A percentile compares a stretch with the other conserved stretches of the same genome.
Evolutionary conservation across 768 basidiomycete genomes (phyloP).

Genomic region (Pleurotus platypus): DNA sequence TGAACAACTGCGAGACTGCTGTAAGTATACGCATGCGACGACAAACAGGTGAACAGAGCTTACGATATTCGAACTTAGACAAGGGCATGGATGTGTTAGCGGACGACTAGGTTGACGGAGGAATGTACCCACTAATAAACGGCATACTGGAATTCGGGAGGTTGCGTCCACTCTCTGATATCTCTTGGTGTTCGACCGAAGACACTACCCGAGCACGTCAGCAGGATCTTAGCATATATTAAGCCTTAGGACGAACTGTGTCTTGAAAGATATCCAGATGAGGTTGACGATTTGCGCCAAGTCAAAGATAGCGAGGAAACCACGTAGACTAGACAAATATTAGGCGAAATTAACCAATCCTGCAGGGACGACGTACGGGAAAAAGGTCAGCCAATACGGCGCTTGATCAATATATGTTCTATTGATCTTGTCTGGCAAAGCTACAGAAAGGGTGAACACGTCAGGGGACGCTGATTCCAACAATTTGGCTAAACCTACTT

Average conservation of each 20-base stretch:
- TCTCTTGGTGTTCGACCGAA: slow-evolving; percentile 90
- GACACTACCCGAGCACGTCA: slow-evolving; percentile 34
- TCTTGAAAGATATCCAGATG: slow-evolving; percentile 78
- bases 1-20: slow-evolving; percentile 55
- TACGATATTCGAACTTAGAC: slow-evolving; percentile 54
- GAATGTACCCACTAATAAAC: slow-evolving; percentile 66
- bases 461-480: neutral
- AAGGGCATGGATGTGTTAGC: neutral
- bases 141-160: slow-evolving; percentile 84
- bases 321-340: slow-evolving; percentile 61
- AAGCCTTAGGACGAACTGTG: slow-evolving; percentile 46
- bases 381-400: slow-evolving; percentile 91
- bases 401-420: slow-evolving; percentile 87
- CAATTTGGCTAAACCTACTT: slow-evolving; percentile 27
- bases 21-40: neutral
- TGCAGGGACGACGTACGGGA: slow-evolving; percentile 60
- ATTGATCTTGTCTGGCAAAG: slow-evolving; percentile 71
- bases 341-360: no score
- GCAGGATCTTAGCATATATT: neutral
- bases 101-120: slow-evolving; percentile 6
- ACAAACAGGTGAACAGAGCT: slow-evolving; percentile 21
- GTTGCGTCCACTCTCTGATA: slow-evolving; percentile 86
- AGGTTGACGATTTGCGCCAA: slow-evolving; percentile 94
- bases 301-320: slow-evolving; percentile 93
- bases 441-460: slow-evolving; percentile 26